Percentiles rank a stretch among this genome's conserved stretches.
Conservation (phyloP, 495 filamentous ascomycete genomes). For the Glutinoglossum americanum region DNA sequence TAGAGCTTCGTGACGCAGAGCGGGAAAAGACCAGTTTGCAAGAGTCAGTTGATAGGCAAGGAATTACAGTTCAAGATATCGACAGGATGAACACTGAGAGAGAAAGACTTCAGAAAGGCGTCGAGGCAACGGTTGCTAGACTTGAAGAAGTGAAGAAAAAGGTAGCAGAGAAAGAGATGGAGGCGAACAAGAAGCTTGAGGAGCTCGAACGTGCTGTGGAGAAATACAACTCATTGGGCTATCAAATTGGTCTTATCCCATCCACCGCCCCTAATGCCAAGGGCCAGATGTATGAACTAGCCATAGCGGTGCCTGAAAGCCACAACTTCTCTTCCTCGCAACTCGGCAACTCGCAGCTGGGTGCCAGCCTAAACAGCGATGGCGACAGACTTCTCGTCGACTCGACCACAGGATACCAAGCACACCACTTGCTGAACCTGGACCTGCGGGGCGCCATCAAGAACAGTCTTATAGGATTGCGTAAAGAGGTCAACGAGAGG, state of each 20-base stretch:
- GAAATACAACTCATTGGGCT: constrained; percentile 78
- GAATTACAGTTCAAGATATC: constrained; percentile 89
- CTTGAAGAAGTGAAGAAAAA: constrained; percentile 67
- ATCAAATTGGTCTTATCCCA: constrained; percentile 80
- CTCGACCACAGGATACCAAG: constrained; percentile 65
- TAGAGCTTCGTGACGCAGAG: constrained; percentile 59
- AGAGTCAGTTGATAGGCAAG: constrained; percentile 68
- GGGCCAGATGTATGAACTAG: constrained; percentile 63
- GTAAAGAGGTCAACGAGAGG: constrained; percentile 75
- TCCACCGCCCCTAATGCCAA: constrained; percentile 65
- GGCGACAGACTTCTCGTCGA: constrained; percentile 57
- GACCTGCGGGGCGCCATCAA: constrained; percentile 70
- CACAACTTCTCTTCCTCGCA: constrained; percentile 61
- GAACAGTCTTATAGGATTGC: constrained; percentile 47
- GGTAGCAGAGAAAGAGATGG: constrained; percentile 61
- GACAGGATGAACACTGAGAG: constrained; percentile 94
- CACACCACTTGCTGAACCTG: constrained; percentile 63
- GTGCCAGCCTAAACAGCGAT: constrained; percentile 24
- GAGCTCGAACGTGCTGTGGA: constrained; percentile 73
- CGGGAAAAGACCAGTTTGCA: constrained; percentile 62
- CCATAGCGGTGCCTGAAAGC: constrained; percentile 35
- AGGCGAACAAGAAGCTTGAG: constrained; percentile 65
- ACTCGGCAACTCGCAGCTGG: constrained; percentile 27
- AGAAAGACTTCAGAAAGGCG: constrained; percentile 68
- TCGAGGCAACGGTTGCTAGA: constrained; percentile 48